Evolutionary conservation across 495 filamentous ascomycete species (phyloP).

Genomic region (Penicillium fimorum): DNA sequence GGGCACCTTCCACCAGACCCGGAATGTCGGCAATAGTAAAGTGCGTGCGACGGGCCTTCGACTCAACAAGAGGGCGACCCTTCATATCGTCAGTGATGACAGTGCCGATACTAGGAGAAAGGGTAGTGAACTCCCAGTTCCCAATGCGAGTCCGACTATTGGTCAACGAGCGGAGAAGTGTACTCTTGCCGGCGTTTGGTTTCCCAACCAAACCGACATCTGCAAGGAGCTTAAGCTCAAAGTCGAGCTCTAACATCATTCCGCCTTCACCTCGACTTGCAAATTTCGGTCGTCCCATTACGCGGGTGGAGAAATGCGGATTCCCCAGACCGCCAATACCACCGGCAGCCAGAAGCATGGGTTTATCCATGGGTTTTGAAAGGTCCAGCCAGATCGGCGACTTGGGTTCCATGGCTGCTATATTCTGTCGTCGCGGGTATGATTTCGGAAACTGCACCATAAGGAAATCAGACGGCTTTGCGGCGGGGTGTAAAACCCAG

Average conservation of each 20-base stretch:
- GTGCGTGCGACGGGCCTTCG: constrained; percentile 53
- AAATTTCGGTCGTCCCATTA: constrained; percentile 71
- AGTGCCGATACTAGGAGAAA: constrained; percentile 92
- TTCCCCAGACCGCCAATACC: constrained; percentile 90
- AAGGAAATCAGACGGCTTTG: constrained; percentile 64
- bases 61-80: constrained; percentile 59
- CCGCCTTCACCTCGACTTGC: constrained; percentile 83
- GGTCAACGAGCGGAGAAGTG: constrained; percentile 80
- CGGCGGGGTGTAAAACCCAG: constrained; percentile 82
- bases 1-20: constrained; percentile 83
- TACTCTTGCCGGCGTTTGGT: constrained; percentile 95
- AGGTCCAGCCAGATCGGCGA: constrained; percentile 80
- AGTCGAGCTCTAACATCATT: constrained; percentile 72
- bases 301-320: constrained; percentile 78
- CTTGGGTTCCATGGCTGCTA: constrained; percentile 61
- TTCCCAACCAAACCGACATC: constrained; percentile 93
- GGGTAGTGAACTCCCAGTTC: constrained; percentile 94
- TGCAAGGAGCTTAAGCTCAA: constrained; percentile 92
- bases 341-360: constrained; percentile 86
- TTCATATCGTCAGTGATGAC: constrained; percentile 82
- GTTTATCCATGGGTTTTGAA: constrained; percentile 72
- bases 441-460: constrained; percentile 58
- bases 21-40: constrained; percentile 97
- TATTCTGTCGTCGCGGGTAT: constrained; percentile 55
- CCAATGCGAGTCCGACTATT: constrained; percentile 85